Percentiles rank a stretch among this genome's conserved stretches.
Conservation (phyloP, 257 asterid genomes). For the Orobanche coerulescens region DNA sequence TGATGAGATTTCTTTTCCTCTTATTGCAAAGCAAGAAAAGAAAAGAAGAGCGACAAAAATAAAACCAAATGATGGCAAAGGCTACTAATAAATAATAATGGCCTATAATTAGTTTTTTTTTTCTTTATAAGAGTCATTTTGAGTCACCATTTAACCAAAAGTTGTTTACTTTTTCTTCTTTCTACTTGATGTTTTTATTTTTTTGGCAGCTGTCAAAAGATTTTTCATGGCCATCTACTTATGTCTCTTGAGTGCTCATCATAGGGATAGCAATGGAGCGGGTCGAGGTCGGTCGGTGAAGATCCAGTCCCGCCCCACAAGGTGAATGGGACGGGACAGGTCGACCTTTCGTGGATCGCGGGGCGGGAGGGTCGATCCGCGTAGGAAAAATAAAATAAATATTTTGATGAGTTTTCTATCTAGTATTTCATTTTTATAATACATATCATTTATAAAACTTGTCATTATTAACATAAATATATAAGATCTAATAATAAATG, state of each 20-base stretch:
- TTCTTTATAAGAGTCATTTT: conserved; percentile 39
- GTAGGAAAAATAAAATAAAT: too few species aligned
- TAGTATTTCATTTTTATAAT: too few species aligned
- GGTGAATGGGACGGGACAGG: too few species aligned
- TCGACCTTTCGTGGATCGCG: too few species aligned
- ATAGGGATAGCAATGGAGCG: too few species aligned
- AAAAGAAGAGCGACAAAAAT: conserved; percentile 11
- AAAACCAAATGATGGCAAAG: conserved; percentile 47
- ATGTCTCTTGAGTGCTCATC: conserved; percentile 31
- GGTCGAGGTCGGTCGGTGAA: too few species aligned
- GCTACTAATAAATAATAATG: conserved; percentile 32
- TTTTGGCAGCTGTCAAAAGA: conserved; percentile 22
- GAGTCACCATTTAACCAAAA: conserved; percentile 18
- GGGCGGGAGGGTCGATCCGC: too few species aligned
- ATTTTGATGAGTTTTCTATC: too few species aligned
- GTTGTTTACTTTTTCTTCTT: conserved; percentile 26
- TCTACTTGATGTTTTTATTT: conserved; percentile 17
- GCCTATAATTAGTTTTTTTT: conserved; percentile 18
- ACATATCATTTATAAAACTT: too few species aligned
- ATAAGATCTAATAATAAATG: too few species aligned
- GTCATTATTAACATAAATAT: too few species aligned
- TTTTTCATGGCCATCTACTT: conserved; percentile 21
- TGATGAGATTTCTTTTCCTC: conserved; percentile 15
- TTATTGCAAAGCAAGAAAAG: not conserved
- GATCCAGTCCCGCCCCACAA: too few species aligned